These are phyloP conservation scores for Phytophthora pisi DNA, from an alignment of 352 stramenopile genomes.

Conservation along the genomic window DNA sequence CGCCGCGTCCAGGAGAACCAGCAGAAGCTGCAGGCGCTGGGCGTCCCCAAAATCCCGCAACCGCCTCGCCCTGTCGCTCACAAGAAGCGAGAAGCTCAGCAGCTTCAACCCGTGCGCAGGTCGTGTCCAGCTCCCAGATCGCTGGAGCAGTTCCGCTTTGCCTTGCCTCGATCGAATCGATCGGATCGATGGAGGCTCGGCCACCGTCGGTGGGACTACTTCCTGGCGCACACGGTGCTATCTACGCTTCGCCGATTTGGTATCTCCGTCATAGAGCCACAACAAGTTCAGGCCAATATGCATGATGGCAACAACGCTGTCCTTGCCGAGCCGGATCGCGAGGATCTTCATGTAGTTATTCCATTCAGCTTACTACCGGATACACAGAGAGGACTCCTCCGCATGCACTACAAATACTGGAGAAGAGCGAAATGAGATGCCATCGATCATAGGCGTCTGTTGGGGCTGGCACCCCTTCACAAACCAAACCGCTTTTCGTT, in stretches of 20 bases:
- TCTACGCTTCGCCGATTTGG: not conserved
- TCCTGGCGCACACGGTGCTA: not conserved
- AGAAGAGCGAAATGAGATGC: not conserved
- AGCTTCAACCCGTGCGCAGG: slow-evolving; percentile 24
- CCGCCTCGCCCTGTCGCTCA: not conserved
- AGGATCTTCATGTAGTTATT: too few species aligned
- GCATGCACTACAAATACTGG: too few species aligned
- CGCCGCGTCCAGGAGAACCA: slow-evolving; percentile 63
- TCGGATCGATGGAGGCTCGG: too few species aligned
- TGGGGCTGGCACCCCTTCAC: slow-evolving; percentile 15
- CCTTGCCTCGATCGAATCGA: too few species aligned
- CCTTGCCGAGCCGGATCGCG: not conserved
- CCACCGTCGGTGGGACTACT: too few species aligned
- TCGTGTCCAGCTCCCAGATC: slow-evolving; percentile 39
- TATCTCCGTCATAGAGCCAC: not conserved
- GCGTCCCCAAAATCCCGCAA: slow-evolving; percentile 29
- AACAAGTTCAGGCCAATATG: not conserved
- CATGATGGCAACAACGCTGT: not conserved
- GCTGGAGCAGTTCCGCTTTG: slow-evolving; percentile 50
- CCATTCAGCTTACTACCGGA: too few species aligned
- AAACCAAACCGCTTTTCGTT: not conserved
- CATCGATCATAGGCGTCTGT: slow-evolving; percentile 2
- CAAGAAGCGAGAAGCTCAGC: slow-evolving; percentile 7
- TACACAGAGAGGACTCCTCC: too few species aligned
- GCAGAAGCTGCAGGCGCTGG: slow-evolving; percentile 43